A percentile compares a stretch with the other conserved stretches of the same genome.
Evolutionary conservation across 169 alveolate genomes (phyloP).

Genomic region (Babesia microti): DNA sequence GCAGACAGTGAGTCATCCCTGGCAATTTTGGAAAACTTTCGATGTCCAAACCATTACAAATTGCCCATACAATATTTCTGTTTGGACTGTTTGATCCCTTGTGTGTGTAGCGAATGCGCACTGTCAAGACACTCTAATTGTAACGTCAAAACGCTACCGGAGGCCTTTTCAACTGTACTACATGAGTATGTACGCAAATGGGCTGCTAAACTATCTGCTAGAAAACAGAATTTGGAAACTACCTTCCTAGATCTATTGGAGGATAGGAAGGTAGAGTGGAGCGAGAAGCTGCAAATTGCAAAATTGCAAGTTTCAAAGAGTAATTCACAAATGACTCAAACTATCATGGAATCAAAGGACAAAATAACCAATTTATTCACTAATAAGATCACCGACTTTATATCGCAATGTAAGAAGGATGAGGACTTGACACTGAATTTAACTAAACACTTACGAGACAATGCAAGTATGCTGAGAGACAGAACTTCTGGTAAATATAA

Average conservation of each 20-base stretch:
- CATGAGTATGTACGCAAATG: constrained; percentile 51
- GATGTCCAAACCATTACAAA: constrained; percentile 58
- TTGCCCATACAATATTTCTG: constrained; percentile 66
- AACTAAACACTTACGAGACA: constrained; percentile 12
- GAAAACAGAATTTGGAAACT: constrained; percentile 41
- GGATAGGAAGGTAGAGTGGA: constrained; percentile 58
- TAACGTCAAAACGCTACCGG: constrained; percentile 50
- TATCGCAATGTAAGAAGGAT: constrained; percentile 12
- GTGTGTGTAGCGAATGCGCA: constrained; percentile 65
- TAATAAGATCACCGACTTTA: constrained; percentile 7
- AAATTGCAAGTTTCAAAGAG: constrained; percentile 6
- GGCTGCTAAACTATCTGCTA: constrained; percentile 45
- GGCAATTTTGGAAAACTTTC: constrained; percentile 50
- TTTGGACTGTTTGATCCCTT: constrained; percentile 47
- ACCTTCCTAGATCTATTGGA: constrained; percentile 46
- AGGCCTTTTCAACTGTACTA: constrained; percentile 47
- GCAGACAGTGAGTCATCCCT: constrained; percentile 12
- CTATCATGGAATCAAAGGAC: constrained; percentile 12
- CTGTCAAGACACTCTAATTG: constrained; percentile 47
- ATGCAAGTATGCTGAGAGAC: constrained; percentile 26
- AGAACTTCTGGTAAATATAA: constrained; percentile 11
- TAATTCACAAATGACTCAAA: constrained; percentile 3
- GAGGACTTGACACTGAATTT: constrained; percentile 11
- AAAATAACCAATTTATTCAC: constrained; percentile 8
- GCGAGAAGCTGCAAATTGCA: constrained; percentile 39